Evolutionary conservation across 768 basidiomycete species (phyloP).

Genomic region (Dioszegia crocea): DNA sequence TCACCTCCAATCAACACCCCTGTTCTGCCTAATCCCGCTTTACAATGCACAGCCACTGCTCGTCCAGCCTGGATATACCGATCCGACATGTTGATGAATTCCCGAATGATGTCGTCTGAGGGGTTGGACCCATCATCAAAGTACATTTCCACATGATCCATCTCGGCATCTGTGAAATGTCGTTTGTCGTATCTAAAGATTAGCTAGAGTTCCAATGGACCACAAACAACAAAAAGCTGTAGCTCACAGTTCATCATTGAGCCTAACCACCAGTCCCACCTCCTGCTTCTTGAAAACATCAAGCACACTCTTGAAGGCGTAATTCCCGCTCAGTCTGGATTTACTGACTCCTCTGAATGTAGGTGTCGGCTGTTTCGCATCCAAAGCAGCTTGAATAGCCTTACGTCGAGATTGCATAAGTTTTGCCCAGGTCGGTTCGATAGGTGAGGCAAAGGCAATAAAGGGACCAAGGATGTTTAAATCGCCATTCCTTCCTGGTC

Average conservation of each 20-base stretch:
- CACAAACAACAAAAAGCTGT: not conserved
- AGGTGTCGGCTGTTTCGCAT: not conserved
- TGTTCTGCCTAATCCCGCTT: constrained; percentile 88
- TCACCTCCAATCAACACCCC: constrained; percentile 82
- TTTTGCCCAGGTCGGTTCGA: constrained; percentile 60
- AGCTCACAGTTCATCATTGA: constrained; percentile 92
- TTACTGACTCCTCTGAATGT: constrained; percentile 5
- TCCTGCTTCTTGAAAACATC: constrained; percentile 85
- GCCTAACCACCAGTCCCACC: constrained; percentile 83
- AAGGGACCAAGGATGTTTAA: constrained; percentile 43
- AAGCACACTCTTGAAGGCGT: constrained; percentile 73
- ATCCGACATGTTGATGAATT: constrained; percentile 83
- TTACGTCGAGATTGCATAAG: not conserved
- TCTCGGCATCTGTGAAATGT: constrained; percentile 28
- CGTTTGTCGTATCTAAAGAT: constrained; percentile 32
- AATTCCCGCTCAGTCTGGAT: constrained; percentile 61
- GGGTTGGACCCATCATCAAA: constrained; percentile 99
- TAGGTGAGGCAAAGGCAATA: constrained; percentile 86
- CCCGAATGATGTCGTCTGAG: constrained; percentile 85
- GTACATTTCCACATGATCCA: constrained; percentile 59
- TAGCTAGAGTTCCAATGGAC: constrained; percentile 54
- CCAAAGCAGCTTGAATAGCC: not conserved
- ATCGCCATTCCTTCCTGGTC: constrained; percentile 53
- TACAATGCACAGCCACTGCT: constrained; percentile 73
- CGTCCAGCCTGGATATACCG: constrained; percentile 65